Evolutionary conservation across 768 basidiomycete genomes (phyloP), one percentile per base, ranked within the genome.

Genomic region (Russula olivacea): DNA sequence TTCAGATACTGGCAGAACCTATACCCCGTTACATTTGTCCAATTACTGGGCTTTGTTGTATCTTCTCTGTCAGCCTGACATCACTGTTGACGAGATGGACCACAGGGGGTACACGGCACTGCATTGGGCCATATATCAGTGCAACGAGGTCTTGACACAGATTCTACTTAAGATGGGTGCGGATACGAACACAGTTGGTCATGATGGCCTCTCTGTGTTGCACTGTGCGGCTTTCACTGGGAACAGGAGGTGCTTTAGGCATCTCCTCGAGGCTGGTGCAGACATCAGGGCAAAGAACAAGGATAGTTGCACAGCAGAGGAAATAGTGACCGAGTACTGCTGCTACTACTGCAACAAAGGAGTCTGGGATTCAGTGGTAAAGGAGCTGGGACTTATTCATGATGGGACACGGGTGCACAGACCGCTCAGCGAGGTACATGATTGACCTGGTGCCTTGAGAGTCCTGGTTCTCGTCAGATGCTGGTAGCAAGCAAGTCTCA

Each of bases 121-220:
- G 52, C 96, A 97, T 89, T 99, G 96, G 96, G 96, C 96, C 2
- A 91, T 91, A 17, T 98, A 98, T 73, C 96, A 98, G 72, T 92
- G 95, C 48, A 95, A 99, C 71, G 93, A 92, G 2, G 81, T 98
- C 25, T 93, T 89, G 3, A 93, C 96, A 5, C 92, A 96, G 67
- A 74, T 99, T 51, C 75, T 99, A 47, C 79, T 99, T 53, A 82
- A 86, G 60, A 89, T 94, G 66, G 92, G 91, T 4, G 93, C 96
- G 3, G 88, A 85, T 61, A 79, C 87, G 2, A 84, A 84, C 63
- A 74, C 86, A 10, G 81, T 81, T 43, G 96, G 98, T 71, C 84
- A 88, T 66, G 76, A 82, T 0, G 94, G 93, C 0, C 80, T 97
- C 55, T 82, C 91, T 1, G 88, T 94, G 1, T 78, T 99, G 47